phyloP scores from a whole-genome alignment of 331 rosid species.

The Telfairia occidentalis region DNA sequence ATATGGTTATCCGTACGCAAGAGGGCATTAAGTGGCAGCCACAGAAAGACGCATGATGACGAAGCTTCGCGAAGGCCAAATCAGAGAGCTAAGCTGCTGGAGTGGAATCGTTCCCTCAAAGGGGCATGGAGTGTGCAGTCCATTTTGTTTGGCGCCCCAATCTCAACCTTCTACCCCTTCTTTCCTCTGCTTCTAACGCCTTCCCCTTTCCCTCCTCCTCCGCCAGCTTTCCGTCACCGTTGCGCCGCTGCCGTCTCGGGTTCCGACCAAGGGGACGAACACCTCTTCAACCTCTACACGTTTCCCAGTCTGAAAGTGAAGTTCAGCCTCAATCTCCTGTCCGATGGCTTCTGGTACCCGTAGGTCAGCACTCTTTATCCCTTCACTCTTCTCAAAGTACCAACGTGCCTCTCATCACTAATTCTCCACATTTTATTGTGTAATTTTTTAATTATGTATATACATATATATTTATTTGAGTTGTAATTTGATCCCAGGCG shows the following conservation, averaged over 20 bases:
- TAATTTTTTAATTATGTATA: too few species aligned
- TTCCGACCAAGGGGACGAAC: conserved; percentile 16
- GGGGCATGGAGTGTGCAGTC: neutral
- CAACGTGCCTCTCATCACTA: too few species aligned
- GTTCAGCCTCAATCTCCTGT: conserved; percentile 16
- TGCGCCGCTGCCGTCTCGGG: conserved; percentile 5
- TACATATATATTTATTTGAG: too few species aligned
- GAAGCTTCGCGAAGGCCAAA: neutral
- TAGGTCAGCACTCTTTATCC: conserved; percentile 32
- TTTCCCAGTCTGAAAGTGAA: conserved; percentile 32
- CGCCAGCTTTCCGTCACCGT: conserved; percentile 22
- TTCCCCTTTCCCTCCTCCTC: conserved; percentile 15
- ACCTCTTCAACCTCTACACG: conserved; percentile 23
- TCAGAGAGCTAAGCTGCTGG: neutral
- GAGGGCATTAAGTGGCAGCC: neutral
- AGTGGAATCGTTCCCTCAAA: neutral
- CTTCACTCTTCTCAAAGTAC: too few species aligned
- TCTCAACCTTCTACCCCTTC: conserved; percentile 24
- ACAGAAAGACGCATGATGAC: neutral
- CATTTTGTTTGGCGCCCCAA: conserved; percentile 27
- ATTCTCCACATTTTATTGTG: too few species aligned
- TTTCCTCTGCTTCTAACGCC: conserved; percentile 23
- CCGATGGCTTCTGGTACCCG: conserved; percentile 80
- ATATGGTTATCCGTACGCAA: neutral
- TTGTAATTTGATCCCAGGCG: conserved; percentile 32